Base-by-base conservation (phyloP, 1,284 basidiomycete species). In the Prillingera fragicola region DNA sequence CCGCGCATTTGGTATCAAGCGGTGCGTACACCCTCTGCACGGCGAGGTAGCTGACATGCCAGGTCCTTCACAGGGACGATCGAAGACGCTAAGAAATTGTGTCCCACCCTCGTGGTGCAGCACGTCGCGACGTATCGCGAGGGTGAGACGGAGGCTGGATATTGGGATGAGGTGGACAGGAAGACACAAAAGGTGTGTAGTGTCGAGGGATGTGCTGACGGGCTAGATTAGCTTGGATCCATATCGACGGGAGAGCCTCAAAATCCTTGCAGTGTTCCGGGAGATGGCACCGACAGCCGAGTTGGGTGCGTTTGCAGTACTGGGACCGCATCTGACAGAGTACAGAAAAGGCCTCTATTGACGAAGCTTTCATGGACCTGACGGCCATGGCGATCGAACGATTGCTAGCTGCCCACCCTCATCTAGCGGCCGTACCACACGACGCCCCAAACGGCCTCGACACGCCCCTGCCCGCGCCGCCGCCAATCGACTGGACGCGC, bases 61-160 rank as follows among this genome's bases (percentile, higher is more conserved):
- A 41, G 25, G 10, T 22, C 21, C 24, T 17, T 26, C 14, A 9
- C 3, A 31, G 52, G 55, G 13, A 65, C 62, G 54, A 64, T 85
- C 47, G 78, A 80, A 50, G 85, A 91, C 38, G 87, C 91, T 6
- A 80, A 82, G 69, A 83, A 85, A 66, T 79, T 82, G 52, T 98
- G 92, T 67, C 91, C 92, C 0, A 73, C 87, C 37, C 73, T 98
- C 4, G 74, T 81, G 31, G 81, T 88, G 6, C 84, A 95, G 13
- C 94, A 98, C 72, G 91, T 96, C 32, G 89, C 92, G 21, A 97
- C 94, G 7, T 96, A 68, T 43, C 43, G 67, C n/a, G 87, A 92
- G 57, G 92, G 91, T 4, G 88, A 90, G 50, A 75, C 73, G 36
- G 83, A 90, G 64, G 87, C 94, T 10, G 84, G 84, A 0, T 96